phyloP scores from a whole-genome alignment of 177 flowering plant genomes.

The Telopea speciosissima region DNA sequence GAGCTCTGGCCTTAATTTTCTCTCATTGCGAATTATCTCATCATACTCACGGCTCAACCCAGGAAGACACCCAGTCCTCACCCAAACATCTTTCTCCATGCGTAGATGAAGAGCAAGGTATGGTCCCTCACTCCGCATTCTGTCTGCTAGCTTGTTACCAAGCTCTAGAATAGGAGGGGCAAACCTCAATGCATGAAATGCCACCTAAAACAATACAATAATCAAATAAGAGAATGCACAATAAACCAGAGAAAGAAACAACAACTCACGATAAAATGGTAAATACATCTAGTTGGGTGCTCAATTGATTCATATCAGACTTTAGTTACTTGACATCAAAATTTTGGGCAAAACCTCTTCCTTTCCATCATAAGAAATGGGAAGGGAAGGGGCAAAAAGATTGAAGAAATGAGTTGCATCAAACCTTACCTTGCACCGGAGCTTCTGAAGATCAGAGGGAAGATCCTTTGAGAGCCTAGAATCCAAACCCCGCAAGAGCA shows the following conservation, averaged over 20 bases:
- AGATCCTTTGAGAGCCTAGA: conserved; percentile 94
- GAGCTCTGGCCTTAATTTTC: conserved; percentile 72
- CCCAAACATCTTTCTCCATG: conserved; percentile 99
- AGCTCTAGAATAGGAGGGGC: conserved; percentile 66
- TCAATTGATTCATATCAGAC: not conserved
- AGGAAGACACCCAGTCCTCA: conserved; percentile 95
- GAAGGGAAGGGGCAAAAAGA: no score
- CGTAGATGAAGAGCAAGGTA: conserved; percentile 92
- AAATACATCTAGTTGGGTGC: no score
- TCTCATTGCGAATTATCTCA: conserved; percentile 64
- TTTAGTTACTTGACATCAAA: no score
- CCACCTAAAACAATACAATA: conserved; percentile 50
- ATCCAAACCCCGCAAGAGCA: conserved; percentile 83
- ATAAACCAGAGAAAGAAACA: no score
- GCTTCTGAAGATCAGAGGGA: conserved; percentile 92
- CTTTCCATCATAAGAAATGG: no score
- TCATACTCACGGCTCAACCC: conserved; percentile 72
- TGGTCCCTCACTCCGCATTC: conserved; percentile 86
- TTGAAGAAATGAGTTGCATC: not conserved
- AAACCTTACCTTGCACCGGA: conserved; percentile 82
- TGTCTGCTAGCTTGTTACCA: conserved; percentile 80
- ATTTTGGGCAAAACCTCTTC: no score
- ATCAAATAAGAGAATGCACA: not conserved
- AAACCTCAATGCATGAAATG: conserved; percentile 87
- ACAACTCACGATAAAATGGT: no score